These are phyloP conservation scores for Heritiera fomes DNA, from an alignment of 345 rosid genomes.

Conservation along the genomic window DNA sequence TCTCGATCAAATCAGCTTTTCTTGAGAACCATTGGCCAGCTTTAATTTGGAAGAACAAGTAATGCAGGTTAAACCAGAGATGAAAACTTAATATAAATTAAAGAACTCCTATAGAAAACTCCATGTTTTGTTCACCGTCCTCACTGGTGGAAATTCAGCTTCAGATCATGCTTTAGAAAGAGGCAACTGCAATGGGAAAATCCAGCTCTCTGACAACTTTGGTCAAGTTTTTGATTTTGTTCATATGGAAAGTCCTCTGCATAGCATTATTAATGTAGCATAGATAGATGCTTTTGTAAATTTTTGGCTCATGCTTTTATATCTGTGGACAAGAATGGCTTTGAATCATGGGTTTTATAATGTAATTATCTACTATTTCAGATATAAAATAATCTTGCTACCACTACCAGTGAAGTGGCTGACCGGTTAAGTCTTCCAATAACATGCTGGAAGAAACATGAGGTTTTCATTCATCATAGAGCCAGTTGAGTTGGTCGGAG, in stretches of 20 bases:
- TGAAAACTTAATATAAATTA: slow-evolving; percentile 26
- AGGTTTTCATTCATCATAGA: background rate
- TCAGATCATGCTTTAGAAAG: background rate
- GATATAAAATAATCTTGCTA: background rate
- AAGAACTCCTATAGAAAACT: background rate
- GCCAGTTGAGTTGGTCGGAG: background rate
- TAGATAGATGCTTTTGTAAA: slow-evolving; percentile 8
- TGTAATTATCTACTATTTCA: background rate
- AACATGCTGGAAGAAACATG: background rate
- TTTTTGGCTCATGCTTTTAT: background rate
- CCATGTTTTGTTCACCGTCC: background rate
- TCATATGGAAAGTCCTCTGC: background rate
- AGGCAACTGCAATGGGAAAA: slow-evolving; percentile 6
- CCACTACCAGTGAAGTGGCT: background rate
- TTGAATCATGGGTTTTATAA: background rate
- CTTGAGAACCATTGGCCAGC: background rate
- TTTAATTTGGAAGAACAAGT: slow-evolving; percentile 25
- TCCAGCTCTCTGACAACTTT: background rate
- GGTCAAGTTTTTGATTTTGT: background rate
- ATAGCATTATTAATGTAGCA: slow-evolving; percentile 12
- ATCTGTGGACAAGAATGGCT: background rate
- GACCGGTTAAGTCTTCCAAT: background rate
- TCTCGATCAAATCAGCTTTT: slow-evolving; percentile 10
- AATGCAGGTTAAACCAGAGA: slow-evolving; percentile 36
- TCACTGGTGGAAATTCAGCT: background rate